These are phyloP conservation scores for Medicago truncatula DNA, from an alignment of 306 rosid genomes.

Conservation along the genomic window DNA sequence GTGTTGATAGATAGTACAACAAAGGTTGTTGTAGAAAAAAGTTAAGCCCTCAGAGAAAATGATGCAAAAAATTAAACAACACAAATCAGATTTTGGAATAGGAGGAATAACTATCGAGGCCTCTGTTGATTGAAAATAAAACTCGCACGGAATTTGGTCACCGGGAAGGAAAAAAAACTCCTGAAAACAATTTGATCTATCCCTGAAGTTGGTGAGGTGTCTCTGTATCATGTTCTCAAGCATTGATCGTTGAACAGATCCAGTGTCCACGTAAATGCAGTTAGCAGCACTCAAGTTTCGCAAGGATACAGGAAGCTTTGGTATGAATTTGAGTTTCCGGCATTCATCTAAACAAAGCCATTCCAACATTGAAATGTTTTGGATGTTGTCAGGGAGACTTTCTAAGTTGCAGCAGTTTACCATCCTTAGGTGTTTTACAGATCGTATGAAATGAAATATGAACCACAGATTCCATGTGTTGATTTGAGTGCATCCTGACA, in stretches of 20 bases:
- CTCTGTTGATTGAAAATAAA: background rate
- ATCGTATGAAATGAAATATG: background rate
- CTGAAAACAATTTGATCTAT: no score
- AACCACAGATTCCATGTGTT: background rate
- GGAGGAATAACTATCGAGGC: background rate
- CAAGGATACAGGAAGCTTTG: background rate
- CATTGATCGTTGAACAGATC: background rate
- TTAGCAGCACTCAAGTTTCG: background rate
- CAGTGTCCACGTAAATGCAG: background rate
- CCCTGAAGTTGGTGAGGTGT: background rate
- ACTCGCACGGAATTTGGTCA: background rate
- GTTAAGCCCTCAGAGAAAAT: background rate
- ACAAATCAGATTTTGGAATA: background rate
- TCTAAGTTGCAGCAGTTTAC: background rate
- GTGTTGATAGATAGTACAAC: no score
- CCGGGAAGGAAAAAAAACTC: no score
- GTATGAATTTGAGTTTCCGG: background rate
- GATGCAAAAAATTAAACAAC: background rate
- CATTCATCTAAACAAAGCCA: background rate
- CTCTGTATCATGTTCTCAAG: background rate
- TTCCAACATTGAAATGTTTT: background rate
- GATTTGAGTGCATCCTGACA: constrained; percentile 19
- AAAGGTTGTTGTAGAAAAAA: no score
- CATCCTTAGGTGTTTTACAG: background rate
- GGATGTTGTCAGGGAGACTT: constrained; percentile 27